These are phyloP conservation scores for Maudiozyma serrabonitensis DNA, from an alignment of 805 yeast genomes.

Conservation along the genomic window DNA sequence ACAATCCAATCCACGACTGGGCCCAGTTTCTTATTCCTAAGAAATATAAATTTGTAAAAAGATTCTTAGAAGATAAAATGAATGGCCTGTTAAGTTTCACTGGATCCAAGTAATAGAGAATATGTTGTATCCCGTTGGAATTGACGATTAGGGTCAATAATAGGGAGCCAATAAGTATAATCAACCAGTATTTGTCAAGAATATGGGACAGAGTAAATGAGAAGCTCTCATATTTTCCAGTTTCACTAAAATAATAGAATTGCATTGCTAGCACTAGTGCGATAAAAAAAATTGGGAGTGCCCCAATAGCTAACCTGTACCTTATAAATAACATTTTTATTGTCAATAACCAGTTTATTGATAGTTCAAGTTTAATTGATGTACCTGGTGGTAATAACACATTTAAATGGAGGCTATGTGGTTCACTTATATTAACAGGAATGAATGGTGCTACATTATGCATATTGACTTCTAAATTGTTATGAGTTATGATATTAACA, in stretches of 20 bases:
- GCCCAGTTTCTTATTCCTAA: slow-evolving; percentile 55
- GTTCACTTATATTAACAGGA: slow-evolving; percentile 31
- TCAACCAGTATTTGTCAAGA: slow-evolving; percentile 20
- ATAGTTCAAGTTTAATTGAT: slow-evolving; percentile 9
- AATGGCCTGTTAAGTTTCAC: slow-evolving; percentile 39
- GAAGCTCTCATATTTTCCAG: slow-evolving; percentile 35
- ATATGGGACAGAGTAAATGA: slow-evolving; percentile 37
- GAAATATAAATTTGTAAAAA: slow-evolving; percentile 46
- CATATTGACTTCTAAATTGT: slow-evolving; percentile 32
- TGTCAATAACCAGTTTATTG: slow-evolving; percentile 31
- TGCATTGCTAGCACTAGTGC: slow-evolving; percentile 47
- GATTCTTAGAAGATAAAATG: slow-evolving; percentile 31
- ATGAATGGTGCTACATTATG: slow-evolving; percentile 67
- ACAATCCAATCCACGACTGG: slow-evolving; percentile 49
- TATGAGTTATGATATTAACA: slow-evolving; percentile 36
- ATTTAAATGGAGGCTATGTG: slow-evolving; percentile 16
- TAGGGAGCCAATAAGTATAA: slow-evolving; percentile 19
- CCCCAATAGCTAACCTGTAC: slow-evolving; percentile 64
- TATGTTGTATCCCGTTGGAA: slow-evolving; percentile 26
- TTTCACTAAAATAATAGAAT: slow-evolving; percentile 34
- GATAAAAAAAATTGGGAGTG: slow-evolving; percentile 57
- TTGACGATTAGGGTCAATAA: slow-evolving; percentile 33
- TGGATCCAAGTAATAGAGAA: slow-evolving; percentile 43
- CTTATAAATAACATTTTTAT: slow-evolving; percentile 62
- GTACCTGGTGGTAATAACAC: slow-evolving; percentile 17